Evolutionary conservation across 371 early-diverging fungal species (phyloP).

Genomic region (Mucor lusitanicus): DNA sequence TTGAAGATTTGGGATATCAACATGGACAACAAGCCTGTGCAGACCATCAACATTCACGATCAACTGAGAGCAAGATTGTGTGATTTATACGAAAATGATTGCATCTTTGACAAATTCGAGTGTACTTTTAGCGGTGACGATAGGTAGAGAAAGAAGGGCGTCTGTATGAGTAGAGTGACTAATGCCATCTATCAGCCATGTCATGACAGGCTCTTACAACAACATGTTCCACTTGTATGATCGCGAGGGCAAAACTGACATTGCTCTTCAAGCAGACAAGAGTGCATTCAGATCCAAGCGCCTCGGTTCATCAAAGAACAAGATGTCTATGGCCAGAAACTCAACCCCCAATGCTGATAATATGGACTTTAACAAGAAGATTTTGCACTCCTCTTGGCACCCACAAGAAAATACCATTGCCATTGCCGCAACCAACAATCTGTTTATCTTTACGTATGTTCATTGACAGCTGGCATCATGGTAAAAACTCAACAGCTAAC

Average conservation of each 20-base stretch:
- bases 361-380: conserved; percentile 95
- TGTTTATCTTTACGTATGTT: conserved; percentile 91
- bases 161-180: too few relatives aligned
- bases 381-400: conserved; percentile 98
- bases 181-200: conserved; percentile 66
- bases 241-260: conserved; percentile 68
- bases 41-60: conserved; percentile 95
- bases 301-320: conserved; percentile 60
- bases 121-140: conserved; percentile 96
- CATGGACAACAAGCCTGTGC: conserved; percentile 93
- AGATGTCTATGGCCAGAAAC: conserved; percentile 38
- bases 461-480: too few relatives aligned
- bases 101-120: conserved; percentile 99
- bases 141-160: conserved; percentile 30
- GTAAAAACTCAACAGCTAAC: background rate
- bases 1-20: conserved; percentile 98
- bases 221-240: conserved; percentile 94
- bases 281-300: conserved; percentile 93
- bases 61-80: conserved; percentile 92
- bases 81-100: conserved; percentile 98
- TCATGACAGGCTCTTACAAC: conserved; percentile 95
- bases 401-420: conserved; percentile 96
- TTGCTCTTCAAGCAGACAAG: conserved; percentile 95
- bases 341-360: conserved; percentile 77
- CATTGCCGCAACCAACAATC: conserved; percentile 97